Conservation (phyloP, 768 basidiomycete species). For the Rhodocollybia butyracea region DNA sequence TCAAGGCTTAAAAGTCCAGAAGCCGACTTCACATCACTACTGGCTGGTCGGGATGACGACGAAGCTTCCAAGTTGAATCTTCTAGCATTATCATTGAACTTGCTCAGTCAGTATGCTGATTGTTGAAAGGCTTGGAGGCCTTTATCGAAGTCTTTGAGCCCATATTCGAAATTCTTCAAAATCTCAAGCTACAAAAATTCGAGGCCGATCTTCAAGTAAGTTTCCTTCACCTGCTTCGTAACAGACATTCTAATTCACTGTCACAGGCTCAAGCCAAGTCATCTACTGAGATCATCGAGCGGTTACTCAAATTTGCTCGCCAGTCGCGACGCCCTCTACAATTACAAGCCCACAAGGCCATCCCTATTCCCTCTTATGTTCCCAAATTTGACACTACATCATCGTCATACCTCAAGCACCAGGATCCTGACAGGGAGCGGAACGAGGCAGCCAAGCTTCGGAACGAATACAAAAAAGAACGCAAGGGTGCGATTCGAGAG, state of each 20-base stretch:
- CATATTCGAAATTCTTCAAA: constrained; percentile 52
- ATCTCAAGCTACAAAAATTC: constrained; percentile 43
- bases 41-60: constrained; percentile 28
- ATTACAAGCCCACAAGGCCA: constrained; percentile 92
- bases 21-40: constrained; percentile 46
- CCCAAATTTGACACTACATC: constrained; percentile 86
- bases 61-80: constrained; percentile 76
- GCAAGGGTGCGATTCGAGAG: constrained; percentile 95
- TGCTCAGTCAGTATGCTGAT: constrained; percentile 68
- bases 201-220: constrained; percentile 55
- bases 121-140: constrained; percentile 74
- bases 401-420: constrained; percentile 71
- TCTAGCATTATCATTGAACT: constrained; percentile 54
- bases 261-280: constrained; percentile 45
- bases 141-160: constrained; percentile 88
- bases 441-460: constrained; percentile 85
- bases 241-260: constrained; percentile 8
- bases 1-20: constrained; percentile 36
- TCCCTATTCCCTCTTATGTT: constrained; percentile 89
- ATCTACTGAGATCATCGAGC: constrained; percentile 46
- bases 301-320: constrained; percentile 69
- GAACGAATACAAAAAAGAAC: constrained; percentile 89
- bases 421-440: constrained; percentile 91
- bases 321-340: constrained; percentile 74
- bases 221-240: background rate